Evolutionary conservation across 2,329 filamentous ascomycete genomes (phyloP), one percentile per base, ranked within the genome.

Genomic region (Colletotrichum limetticola): DNA sequence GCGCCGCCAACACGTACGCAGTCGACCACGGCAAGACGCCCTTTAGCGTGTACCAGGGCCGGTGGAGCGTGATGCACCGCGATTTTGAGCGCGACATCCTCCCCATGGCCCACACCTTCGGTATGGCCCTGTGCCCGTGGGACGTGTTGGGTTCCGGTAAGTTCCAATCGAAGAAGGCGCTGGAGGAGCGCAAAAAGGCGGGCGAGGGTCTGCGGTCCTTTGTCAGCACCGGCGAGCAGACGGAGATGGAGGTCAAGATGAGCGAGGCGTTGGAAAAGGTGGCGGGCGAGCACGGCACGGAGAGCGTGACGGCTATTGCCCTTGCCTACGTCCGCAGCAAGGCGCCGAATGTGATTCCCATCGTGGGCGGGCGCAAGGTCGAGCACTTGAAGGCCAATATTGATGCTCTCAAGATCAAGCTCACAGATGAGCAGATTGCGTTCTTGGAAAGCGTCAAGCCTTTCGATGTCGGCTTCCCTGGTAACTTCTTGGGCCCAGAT

Each of bases 231-330:
- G 75, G 82, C 74, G 63, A 75, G 62, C 79, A 88, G 74, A 85
- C 83, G 2, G 86, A 89, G 49, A 82, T 87, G 0, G 88, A 90
- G 71, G 81, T 79, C 7, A 85, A 85, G 66, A 84, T 91, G 49
- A 89, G 87, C 62, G 86, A 84, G 37, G 90, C 89, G 0, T 85
- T 95, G 1, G 90, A 88, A 24, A 86, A 89, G 76, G 87, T 93
- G 4, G 90, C 89, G 0, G 85, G 85, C 8, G 83, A 86, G 71
- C 89, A 91, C 76, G 87, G 87, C 1, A 83, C 86, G 72, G 89
- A 77, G 4, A 83, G 87, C 37, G 86, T 94, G 64, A 92, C 91
- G 3, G 88, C 88, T 37, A 83, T 94, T 30, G 88, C 88, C 0
- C 79, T 89, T 61, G 86, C 87, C 6, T 90, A 90, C 74, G 82